Evolutionary conservation across 805 yeast genomes (phyloP).

Genomic region (Naumovozyma castellii): DNA sequence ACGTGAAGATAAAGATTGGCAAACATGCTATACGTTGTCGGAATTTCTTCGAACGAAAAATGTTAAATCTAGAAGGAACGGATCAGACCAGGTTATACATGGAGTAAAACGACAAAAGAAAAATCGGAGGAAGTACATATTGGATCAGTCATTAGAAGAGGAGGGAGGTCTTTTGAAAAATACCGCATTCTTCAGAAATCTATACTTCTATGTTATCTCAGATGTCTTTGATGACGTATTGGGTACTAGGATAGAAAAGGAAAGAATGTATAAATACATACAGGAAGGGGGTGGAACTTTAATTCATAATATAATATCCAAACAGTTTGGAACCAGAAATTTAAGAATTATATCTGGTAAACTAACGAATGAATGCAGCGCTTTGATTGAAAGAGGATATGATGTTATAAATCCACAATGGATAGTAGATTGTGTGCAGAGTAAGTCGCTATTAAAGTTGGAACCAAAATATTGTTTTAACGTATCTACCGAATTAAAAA

Average conservation of each 20-base stretch:
- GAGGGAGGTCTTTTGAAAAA: too few species aligned
- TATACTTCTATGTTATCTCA: constrained; percentile 44
- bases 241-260: constrained; percentile 23
- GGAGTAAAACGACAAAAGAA: background rate
- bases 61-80: background rate
- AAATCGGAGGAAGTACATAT: background rate
- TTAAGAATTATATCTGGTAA: constrained; percentile 33
- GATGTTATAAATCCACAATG: constrained; percentile 62
- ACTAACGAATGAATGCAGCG: constrained; percentile 32
- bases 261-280: constrained; percentile 33
- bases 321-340: constrained; percentile 7
- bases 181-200: too few species aligned
- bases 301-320: constrained; percentile 27
- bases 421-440: constrained; percentile 50
- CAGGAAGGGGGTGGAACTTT: constrained; percentile 44
- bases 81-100: too few species aligned
- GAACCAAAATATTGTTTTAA: constrained; percentile 53
- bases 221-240: constrained; percentile 35
- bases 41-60: constrained; percentile 31
- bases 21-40: constrained; percentile 42
- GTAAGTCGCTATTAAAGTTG: constrained; percentile 34
- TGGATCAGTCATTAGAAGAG: constrained; percentile 2
- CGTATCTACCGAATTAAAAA: constrained; percentile 29
- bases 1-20: constrained; percentile 59
- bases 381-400: constrained; percentile 38